Conservation (phyloP, 305 asterid species). For the Fraxinus angustifolia region DNA sequence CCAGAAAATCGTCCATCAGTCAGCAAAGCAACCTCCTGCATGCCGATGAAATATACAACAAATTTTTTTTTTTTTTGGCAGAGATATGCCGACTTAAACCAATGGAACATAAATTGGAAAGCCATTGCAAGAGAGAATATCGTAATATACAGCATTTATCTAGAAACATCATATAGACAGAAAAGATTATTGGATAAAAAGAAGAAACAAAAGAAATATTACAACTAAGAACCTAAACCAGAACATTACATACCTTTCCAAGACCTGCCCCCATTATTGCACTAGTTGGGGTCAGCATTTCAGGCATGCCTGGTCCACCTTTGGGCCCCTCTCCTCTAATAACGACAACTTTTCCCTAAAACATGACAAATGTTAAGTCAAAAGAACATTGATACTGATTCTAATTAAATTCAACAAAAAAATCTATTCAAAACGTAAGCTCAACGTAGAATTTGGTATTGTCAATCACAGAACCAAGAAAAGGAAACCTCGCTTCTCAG, state of each 20-base stretch:
- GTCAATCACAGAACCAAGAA: not conserved
- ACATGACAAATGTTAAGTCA: conserved; percentile 3
- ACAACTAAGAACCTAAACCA: not conserved
- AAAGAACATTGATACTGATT: not conserved
- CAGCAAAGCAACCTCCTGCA: conserved; percentile 52
- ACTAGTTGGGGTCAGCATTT: conserved; percentile 97
- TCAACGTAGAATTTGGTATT: not conserved
- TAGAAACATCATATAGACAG: not conserved
- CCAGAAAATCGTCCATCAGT: conserved; percentile 98
- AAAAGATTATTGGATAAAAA: not conserved
- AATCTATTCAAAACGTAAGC: not conserved
- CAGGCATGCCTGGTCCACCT: conserved; percentile 99
- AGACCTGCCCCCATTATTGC: conserved; percentile 99
- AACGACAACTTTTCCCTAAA: conserved; percentile 90
- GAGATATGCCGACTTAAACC: not conserved
- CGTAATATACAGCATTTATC: not conserved
- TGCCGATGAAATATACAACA: not conserved
- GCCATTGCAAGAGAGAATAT: not conserved
- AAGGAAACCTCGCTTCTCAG: not conserved
- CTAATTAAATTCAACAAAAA: conserved; percentile 6
- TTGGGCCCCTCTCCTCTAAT: conserved; percentile 98
- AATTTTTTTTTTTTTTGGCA: not conserved
- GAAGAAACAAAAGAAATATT: not conserved
- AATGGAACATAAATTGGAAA: not conserved
- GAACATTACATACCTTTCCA: conserved; percentile 60